Percentiles rank a stretch among this genome's conserved stretches.
Evolutionary conservation across 192 early-diverging fungal species (phyloP).

Genomic region (Paraglomus brasilianum): DNA sequence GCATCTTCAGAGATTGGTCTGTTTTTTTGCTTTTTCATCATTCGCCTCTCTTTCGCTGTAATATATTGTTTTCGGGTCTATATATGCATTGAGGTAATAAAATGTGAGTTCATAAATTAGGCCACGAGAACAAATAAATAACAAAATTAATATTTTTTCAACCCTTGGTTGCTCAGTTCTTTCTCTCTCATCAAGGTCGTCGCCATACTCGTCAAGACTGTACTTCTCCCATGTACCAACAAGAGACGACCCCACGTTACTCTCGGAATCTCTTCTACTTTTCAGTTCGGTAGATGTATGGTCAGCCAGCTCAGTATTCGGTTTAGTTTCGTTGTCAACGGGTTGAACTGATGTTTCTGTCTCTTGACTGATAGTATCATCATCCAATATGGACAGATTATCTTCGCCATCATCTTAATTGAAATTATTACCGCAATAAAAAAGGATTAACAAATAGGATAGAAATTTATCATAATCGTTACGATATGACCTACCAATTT

Average conservation of each 20-base stretch:
- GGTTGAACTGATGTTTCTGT: background rate
- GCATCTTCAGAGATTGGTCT: conserved; percentile 36
- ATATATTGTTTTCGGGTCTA: conserved; percentile 46
- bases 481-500: background rate
- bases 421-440: too few species aligned
- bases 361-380: conserved; percentile 20
- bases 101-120: conserved; percentile 5
- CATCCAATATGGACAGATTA: conserved; percentile 1
- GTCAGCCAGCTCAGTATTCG: conserved; percentile 8
- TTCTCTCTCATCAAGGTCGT: conserved; percentile 47
- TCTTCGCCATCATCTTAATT: background rate
- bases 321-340: conserved; percentile 9
- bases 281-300: conserved; percentile 11
- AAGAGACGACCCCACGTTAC: background rate
- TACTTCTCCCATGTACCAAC: conserved; percentile 46
- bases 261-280: conserved; percentile 25
- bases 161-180: background rate
- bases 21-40: conserved; percentile 65
- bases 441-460: background rate
- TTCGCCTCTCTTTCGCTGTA: conserved; percentile 83
- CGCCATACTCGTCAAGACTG: conserved; percentile 53
- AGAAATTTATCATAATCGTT: background rate
- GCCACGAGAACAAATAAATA: background rate
- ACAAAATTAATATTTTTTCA: background rate
- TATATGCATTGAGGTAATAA: conserved; percentile 30